Evolutionary conservation across 768 basidiomycete genomes (phyloP).

Genomic region (Daedaleopsis sinensis): DNA sequence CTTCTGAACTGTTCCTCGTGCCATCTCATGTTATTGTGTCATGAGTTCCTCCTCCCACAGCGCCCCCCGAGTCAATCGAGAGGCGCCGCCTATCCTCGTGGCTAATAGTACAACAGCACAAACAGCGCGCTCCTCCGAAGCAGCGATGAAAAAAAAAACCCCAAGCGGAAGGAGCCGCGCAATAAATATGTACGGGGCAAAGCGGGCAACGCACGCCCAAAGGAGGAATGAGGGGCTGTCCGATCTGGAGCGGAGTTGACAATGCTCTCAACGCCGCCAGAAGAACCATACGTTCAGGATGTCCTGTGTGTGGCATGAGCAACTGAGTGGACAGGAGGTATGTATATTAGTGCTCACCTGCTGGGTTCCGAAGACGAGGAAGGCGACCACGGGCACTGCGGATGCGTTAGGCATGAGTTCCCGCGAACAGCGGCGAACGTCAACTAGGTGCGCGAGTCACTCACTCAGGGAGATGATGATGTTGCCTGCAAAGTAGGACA

Average conservation of each 20-base stretch:
- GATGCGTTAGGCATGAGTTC: not conserved
- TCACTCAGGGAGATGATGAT: slow-evolving; percentile 16
- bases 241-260: not conserved
- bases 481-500: slow-evolving; percentile 17
- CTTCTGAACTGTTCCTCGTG: not conserved
- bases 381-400: slow-evolving; percentile 18
- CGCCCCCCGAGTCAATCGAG: slow-evolving; percentile 15
- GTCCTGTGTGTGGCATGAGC: slow-evolving; percentile 3
- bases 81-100: not conserved
- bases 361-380: slow-evolving; percentile 21
- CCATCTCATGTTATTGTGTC: slow-evolving; percentile 2
- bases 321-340: not conserved
- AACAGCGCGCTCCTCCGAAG: not conserved
- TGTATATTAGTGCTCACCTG: not conserved
- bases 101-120: not conserved
- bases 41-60: not conserved
- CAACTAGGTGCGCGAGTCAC: not conserved
- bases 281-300: slow-evolving; percentile 16
- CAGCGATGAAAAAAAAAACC: not conserved
- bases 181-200: not conserved
- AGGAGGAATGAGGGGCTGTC: not conserved
- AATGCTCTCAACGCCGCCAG: slow-evolving; percentile 13
- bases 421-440: not conserved
- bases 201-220: not conserved
- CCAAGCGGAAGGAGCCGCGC: not conserved